Base-by-base conservation (phyloP, 2,329 filamentous ascomycete species). In the Botrytis deweyae region DNA sequence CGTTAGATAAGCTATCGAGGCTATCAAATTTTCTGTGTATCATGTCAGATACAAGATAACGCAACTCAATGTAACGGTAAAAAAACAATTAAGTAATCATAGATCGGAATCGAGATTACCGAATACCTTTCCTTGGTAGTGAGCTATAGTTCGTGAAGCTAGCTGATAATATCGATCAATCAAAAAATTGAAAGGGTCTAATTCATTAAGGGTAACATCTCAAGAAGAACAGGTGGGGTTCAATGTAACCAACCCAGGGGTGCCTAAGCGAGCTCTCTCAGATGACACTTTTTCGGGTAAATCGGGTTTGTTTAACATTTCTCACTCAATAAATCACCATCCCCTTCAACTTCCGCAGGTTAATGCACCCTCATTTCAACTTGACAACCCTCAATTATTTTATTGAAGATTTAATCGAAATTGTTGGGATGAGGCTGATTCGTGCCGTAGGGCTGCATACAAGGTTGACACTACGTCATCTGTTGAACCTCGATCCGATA, bases 401-500 rank as follows among this genome's bases (percentile, higher is more conserved):
- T 55, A 25, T 42, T 42, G 38, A 40, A 40, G 10, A 1, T 4
- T 38, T 52, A 29, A 8, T 38, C 29, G 25, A 16, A 16, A 68
- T 58, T 55, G 46, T 55, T 55, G 46, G 25, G 46, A 67, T 40
- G 64, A 40, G 42, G 25, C 14, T 55, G 22, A 46, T n/a, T 52
- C 14, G 46, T 52, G 65, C 33, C 65, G 65, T 55, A 55, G 46
- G 64, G 65, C 65, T 67, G 46, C 65, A 67, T 58, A 29, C n/a
- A 25, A n/a, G 46, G 25, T 16, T 20, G n/a, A 40, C 3, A 20
- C 25, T 16, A 40, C 65, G n/a, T 29, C 36, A 58, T 68, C 65
- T 42, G 16, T 25, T 22, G 25, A 40, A 58, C 9, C 14, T 29
- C n/a, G 52, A 58, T 33, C n/a, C 22, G 14, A 40, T 38, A 40